These are phyloP conservation scores for Phialocephala sp. DNA, from an alignment of 2,329 filamentous ascomycete species.

Conservation along the genomic window DNA sequence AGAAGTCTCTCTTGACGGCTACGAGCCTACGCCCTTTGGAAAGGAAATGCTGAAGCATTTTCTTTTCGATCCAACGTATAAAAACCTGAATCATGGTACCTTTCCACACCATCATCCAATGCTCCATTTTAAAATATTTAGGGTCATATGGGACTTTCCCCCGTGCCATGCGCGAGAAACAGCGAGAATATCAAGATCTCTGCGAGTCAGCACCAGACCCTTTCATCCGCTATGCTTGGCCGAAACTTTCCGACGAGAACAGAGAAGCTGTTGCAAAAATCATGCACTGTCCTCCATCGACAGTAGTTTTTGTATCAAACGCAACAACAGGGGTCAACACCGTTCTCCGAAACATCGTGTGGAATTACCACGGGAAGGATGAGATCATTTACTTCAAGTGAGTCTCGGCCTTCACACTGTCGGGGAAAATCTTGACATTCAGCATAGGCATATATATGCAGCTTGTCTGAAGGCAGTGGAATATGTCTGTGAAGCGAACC, in stretches of 20 bases:
- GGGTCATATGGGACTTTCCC: conserved; percentile 85
- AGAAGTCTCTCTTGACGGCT: conserved; percentile 31
- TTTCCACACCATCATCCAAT: background rate
- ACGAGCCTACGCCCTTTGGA: conserved; percentile 40
- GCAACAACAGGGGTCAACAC: conserved; percentile 81
- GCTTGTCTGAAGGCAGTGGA: conserved; percentile 76
- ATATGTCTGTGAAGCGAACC: conserved; percentile 72
- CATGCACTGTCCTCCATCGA: conserved; percentile 68
- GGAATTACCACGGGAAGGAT: conserved; percentile 65
- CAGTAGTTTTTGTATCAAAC: conserved; percentile 80
- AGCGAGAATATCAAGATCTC: conserved; percentile 68
- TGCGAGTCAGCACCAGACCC: conserved; percentile 73
- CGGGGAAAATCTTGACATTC: background rate
- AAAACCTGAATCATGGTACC: conserved; percentile 47
- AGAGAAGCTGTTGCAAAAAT: conserved; percentile 68
- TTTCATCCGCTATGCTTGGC: conserved; percentile 75
- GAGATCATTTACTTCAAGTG: conserved; percentile 78
- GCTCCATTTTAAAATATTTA: conserved; percentile 20
- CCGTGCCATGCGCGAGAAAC: conserved; percentile 59
- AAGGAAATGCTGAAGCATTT: conserved; percentile 45
- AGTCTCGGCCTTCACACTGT: background rate
- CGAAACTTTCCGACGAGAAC: conserved; percentile 65
- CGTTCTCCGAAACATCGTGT: conserved; percentile 76
- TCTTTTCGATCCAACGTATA: conserved; percentile 41
- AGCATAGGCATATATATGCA: conserved; percentile 32